Base-by-base conservation (phyloP, 1,139 yeast genomes). In the Saccharomyces hybrid region DNA sequence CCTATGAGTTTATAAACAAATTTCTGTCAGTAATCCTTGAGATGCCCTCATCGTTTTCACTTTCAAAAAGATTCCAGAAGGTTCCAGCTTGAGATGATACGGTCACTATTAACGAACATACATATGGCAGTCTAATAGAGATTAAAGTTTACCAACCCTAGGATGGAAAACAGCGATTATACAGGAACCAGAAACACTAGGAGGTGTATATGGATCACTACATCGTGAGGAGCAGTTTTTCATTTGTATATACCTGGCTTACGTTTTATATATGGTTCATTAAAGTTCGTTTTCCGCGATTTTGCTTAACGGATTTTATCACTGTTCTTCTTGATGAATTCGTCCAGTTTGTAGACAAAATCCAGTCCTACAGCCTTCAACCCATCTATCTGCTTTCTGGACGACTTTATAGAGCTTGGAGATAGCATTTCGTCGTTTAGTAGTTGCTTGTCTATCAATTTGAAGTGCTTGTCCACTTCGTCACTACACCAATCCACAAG, bases 301-400 rank as follows among this genome's bases (percentile, higher is more conserved):
- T 24, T 38, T 38, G n/a, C 12, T 19, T 49, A 62, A 29, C 55
- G 57, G 16, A 63, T 59, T 48, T 57, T 59, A 48, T 61, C 58
- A 21, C 57, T 60, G 49, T 68, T 66, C 47, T 52, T 59, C 47
- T 63, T 63, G 46, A 69, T 64, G 47, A 67, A 68, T 47, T 68
- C 71, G 54, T 69, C 72, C 34, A 69, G 57, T 55, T 69, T 69
- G 58, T 68, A 69, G 19, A 69, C 91, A 54, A 88, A 83, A 62
- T 88, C 88, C 52, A 90, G 75, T 0, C 96, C 96, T 9, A 81
- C 83, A 1, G 73, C 70, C 62, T 83, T 83, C 61, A 90, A 72
- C 49, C 80, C 82, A 34, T 76, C 77, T 47, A 86, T 80, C 64
- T 88, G 95, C 47, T 78, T 67, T 77, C 60, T 74, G 68, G 60